Conservation (phyloP, 768 basidiomycete genomes). For the Pulveroboletus sp. region DNA sequence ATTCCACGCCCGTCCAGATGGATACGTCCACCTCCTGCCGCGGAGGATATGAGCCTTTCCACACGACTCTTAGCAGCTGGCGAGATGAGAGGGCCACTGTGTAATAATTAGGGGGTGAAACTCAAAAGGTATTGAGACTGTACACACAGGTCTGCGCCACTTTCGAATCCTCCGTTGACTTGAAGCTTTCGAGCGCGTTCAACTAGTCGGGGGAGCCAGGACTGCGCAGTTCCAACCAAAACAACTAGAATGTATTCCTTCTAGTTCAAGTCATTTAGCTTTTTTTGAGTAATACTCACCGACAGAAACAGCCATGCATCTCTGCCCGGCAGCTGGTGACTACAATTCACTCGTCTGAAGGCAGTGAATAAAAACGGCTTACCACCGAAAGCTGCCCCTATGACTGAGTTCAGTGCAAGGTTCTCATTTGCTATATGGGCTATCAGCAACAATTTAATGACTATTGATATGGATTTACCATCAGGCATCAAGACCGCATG, state of each 20-base stretch:
- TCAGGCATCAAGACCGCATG: constrained; percentile 93
- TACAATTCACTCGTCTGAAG: constrained; percentile 20
- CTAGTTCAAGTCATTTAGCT: not conserved
- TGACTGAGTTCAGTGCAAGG: constrained; percentile 82
- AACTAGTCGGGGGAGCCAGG: constrained; percentile 84
- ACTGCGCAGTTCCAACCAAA: constrained; percentile 71
- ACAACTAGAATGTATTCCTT: constrained; percentile 41
- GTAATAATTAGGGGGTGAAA: constrained; percentile 1
- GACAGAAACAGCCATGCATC: constrained; percentile 96
- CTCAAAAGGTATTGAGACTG: not conserved
- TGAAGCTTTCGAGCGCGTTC: constrained; percentile 76
- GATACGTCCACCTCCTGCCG: constrained; percentile 79
- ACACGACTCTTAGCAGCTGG: constrained; percentile 79
- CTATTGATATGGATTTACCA: constrained; percentile 43
- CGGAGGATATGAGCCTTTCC: constrained; percentile 66
- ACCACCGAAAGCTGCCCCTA: constrained; percentile 93
- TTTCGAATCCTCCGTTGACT: constrained; percentile 89
- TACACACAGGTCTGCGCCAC: constrained; percentile 70
- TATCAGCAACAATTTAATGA: not conserved
- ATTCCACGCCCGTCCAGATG: constrained; percentile 79
- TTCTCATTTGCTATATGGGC: constrained; percentile 75
- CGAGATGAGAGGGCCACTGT: constrained; percentile 75
- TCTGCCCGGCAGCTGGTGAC: constrained; percentile 80
- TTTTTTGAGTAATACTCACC: constrained; percentile 41
- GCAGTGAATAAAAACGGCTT: constrained; percentile 22